These are phyloP conservation scores for Agrostemma githago DNA, from an alignment of 148 eudicot genomes.

Conservation along the genomic window DNA sequence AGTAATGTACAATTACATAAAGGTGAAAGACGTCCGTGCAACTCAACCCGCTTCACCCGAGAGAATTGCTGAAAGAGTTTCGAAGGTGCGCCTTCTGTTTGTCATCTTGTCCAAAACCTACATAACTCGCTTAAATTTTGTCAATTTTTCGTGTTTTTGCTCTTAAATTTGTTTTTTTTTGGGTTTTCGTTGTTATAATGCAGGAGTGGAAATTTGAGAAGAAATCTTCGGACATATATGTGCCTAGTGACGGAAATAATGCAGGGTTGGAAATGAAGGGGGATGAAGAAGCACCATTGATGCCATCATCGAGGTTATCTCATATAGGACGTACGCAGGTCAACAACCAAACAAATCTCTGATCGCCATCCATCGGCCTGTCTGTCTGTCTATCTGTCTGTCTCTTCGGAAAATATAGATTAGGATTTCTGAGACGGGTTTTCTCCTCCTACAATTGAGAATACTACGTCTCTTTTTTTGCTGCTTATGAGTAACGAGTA, in stretches of 20 bases:
- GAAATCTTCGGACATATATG: constrained; percentile 44
- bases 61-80: constrained; percentile 38
- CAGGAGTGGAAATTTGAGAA: constrained; percentile 55
- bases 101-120: no score
- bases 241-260: constrained; percentile 33
- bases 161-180: no score
- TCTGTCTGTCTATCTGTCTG: no score
- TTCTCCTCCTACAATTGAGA: constrained; percentile 2
- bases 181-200: not conserved
- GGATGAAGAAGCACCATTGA: constrained; percentile 54
- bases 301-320: constrained; percentile 44
- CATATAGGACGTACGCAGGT: constrained; percentile 40
- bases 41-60: constrained; percentile 38
- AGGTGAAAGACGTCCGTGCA: constrained; percentile 53
- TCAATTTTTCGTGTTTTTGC: no score
- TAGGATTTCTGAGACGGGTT: constrained; percentile 17
- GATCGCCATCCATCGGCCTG: not conserved
- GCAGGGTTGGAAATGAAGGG: constrained; percentile 28
- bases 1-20: constrained; percentile 69
- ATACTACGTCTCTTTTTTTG: constrained; percentile 14
- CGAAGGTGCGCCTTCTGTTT: constrained; percentile 37
- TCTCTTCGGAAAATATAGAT: constrained; percentile 8
- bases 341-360: constrained; percentile 6
- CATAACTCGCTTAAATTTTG: no score
- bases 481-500: not conserved